Percentiles rank a stretch among this genome's conserved stretches.
These are phyloP conservation scores for Gossypium sturtianum DNA, from an alignment of 345 rosid species.

Conservation along the genomic window DNA sequence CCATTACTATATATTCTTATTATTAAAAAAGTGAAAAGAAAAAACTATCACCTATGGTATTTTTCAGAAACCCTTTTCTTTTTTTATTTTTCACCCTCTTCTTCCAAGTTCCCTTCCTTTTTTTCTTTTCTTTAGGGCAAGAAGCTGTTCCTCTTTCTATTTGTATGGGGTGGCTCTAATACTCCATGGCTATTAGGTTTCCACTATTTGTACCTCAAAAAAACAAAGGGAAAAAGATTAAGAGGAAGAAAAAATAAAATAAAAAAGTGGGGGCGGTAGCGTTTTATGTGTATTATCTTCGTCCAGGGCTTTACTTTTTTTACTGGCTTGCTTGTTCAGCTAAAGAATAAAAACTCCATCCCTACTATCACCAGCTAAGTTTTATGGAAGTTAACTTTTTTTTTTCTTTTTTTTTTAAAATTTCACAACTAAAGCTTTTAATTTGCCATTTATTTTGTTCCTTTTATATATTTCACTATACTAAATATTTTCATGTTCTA, in stretches of 20 bases:
- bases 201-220: not conserved
- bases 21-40: not conserved
- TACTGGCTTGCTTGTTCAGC: not conserved
- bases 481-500: too few species aligned
- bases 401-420: too few species aligned
- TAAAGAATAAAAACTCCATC: not conserved
- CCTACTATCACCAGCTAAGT: not conserved
- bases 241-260: not conserved
- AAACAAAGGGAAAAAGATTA: not conserved
- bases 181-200: constrained; percentile 5
- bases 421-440: too few species aligned
- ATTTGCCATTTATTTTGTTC: not conserved
- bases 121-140: not conserved
- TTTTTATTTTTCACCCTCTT: not conserved
- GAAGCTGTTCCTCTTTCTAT: not conserved
- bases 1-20: not conserved
- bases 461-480: too few species aligned
- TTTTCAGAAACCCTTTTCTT: not conserved
- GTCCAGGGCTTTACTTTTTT: not conserved
- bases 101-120: not conserved
- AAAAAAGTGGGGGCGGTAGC: not conserved
- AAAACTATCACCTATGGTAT: not conserved
- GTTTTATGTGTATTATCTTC: not conserved
- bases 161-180: not conserved
- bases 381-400: too few species aligned